These are phyloP conservation scores for Carex myosuroides DNA, from an alignment of 176 grass and related monocot species.

Conservation along the genomic window DNA sequence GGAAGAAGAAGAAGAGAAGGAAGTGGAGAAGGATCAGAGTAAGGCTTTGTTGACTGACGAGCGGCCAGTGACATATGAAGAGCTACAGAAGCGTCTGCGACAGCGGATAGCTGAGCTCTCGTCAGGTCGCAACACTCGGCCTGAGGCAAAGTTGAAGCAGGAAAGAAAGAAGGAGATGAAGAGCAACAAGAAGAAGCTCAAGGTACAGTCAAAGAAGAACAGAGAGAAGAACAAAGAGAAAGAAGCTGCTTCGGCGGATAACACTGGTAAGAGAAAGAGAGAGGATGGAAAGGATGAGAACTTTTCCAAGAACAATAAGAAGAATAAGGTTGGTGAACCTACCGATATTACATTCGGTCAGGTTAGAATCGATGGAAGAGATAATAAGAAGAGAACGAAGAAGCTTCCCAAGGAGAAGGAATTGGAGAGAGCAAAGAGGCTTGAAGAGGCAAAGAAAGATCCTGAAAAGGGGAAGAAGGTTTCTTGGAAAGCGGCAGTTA, in stretches of 20 bases:
- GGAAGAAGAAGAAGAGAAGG: constrained; percentile 16
- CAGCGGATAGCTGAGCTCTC: constrained; percentile 49
- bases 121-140: constrained; percentile 56
- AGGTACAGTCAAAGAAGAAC: constrained; percentile 32
- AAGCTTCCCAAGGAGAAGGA: constrained; percentile 62
- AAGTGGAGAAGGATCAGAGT: constrained; percentile 4
- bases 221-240: constrained; percentile 29
- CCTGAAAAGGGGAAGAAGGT: constrained; percentile 50
- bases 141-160: constrained; percentile 41
- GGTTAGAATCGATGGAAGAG: constrained; percentile 52
- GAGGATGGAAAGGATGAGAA: constrained; percentile 22
- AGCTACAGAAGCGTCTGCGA: constrained; percentile 46
- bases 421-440: constrained; percentile 53
- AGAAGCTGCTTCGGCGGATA: not conserved
- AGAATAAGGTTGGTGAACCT: constrained; percentile 28
- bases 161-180: constrained; percentile 60
- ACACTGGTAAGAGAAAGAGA: constrained; percentile 44
- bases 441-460: constrained; percentile 64
- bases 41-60: constrained; percentile 34
- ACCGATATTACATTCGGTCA: constrained; percentile 57
- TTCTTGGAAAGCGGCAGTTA: constrained; percentile 67
- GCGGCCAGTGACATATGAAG: constrained; percentile 67
- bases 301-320: constrained; percentile 39
- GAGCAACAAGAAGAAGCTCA: constrained; percentile 22
- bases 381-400: constrained; percentile 63